Percentiles rank a stretch among this genome's conserved stretches.
phyloP scores from a whole-genome alignment of 495 filamentous ascomycete genomes.

The Chaetomidium leptoderma region DNA sequence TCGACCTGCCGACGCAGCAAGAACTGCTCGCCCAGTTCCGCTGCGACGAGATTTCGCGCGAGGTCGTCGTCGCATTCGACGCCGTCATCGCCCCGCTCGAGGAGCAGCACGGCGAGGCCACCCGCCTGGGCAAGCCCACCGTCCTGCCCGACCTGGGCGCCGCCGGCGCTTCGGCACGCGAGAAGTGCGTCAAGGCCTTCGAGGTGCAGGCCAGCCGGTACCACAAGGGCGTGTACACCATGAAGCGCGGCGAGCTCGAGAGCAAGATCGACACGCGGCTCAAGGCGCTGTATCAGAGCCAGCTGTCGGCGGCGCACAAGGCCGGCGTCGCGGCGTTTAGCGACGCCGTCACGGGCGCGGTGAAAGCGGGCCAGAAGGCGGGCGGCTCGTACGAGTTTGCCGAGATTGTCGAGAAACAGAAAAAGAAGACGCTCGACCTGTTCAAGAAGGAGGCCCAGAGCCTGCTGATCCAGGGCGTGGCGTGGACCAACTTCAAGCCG shows the following conservation, averaged over 20 bases:
- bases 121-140: slow-evolving; percentile 62
- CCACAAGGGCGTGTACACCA: slow-evolving; percentile 87
- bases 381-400: slow-evolving; percentile 88
- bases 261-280: slow-evolving; percentile 79
- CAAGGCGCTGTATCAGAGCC: slow-evolving; percentile 80
- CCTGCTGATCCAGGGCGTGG: slow-evolving; percentile 66
- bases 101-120: slow-evolving; percentile 71
- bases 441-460: slow-evolving; percentile 75
- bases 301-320: slow-evolving; percentile 84
- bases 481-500: slow-evolving; percentile 68
- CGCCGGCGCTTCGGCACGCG: slow-evolving; percentile 66
- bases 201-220: slow-evolving; percentile 88
- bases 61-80: slow-evolving; percentile 81
- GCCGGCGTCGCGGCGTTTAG: slow-evolving; percentile 81
- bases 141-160: slow-evolving; percentile 73
- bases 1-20: slow-evolving; percentile 95
- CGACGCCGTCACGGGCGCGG: slow-evolving; percentile 68
- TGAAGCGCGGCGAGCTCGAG: slow-evolving; percentile 80
- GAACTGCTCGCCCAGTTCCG: slow-evolving; percentile 95
- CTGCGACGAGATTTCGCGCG: slow-evolving; percentile 90
- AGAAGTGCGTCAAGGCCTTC: slow-evolving; percentile 73
- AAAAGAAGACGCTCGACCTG: slow-evolving; percentile 63
- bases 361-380: slow-evolving; percentile 88
- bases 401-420: slow-evolving; percentile 82
- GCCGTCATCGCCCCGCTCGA: slow-evolving; percentile 77